Evolutionary conservation across 208 protist species (phyloP).

Genomic region (Perkinsela sp.): DNA sequence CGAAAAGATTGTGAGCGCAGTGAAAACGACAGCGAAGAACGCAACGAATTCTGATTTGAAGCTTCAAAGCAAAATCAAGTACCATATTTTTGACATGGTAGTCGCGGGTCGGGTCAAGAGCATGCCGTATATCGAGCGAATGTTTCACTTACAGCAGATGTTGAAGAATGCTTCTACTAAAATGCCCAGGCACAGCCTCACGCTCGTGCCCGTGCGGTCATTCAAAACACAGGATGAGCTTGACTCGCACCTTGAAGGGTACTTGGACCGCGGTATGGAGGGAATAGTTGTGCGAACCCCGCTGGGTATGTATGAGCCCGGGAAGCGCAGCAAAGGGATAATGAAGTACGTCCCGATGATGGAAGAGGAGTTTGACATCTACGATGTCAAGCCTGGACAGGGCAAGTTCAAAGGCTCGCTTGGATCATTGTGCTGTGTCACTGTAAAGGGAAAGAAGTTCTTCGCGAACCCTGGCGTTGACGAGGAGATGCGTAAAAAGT

Average conservation of each 20-base stretch:
- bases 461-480: constrained; percentile 31
- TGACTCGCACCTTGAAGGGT: background rate
- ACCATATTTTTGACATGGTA: background rate
- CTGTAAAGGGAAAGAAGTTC: constrained; percentile 32
- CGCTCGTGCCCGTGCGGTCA: background rate
- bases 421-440: constrained; percentile 48
- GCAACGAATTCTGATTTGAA: background rate
- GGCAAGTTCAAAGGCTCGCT: constrained; percentile 49
- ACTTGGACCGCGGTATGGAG: constrained; percentile 30
- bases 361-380: constrained; percentile 56
- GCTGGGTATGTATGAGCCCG: constrained; percentile 48
- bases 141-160: background rate
- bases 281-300: constrained; percentile 56
- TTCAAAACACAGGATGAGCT: background rate
- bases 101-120: background rate
- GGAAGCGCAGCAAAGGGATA: constrained; percentile 50
- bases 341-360: constrained; percentile 68
- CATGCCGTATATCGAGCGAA: background rate
- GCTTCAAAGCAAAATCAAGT: background rate
- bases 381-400: constrained; percentile 35
- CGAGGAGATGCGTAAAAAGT: constrained; percentile 14
- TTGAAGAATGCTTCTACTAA: background rate
- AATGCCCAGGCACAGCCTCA: background rate
- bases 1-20: background rate
- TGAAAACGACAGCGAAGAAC: background rate